Evolutionary conservation across 148 eudicot genomes (phyloP).

Genomic region (Vaccinium myrtillus): DNA sequence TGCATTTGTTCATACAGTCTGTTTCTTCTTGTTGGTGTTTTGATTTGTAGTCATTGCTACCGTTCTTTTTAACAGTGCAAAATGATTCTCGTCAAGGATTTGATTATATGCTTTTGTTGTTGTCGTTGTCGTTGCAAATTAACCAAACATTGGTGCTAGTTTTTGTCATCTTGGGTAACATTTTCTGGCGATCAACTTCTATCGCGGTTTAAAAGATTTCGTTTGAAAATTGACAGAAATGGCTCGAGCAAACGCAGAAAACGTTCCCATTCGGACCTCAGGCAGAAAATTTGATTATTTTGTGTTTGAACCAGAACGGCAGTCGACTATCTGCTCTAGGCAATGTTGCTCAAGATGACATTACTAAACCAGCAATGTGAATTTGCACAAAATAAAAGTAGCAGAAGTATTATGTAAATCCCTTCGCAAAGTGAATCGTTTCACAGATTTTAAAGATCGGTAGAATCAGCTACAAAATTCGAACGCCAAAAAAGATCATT

Average conservation of each 20-base stretch:
- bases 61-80: neutral
- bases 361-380: too few species aligned
- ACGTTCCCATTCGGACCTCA: neutral
- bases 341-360: too few species aligned
- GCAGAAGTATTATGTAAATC: too few species aligned
- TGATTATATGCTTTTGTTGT: neutral
- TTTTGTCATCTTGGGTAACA: neutral
- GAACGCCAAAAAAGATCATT: too few species aligned
- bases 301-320: too few species aligned
- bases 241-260: neutral
- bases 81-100: neutral
- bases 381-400: too few species aligned
- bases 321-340: too few species aligned
- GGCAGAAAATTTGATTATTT: neutral
- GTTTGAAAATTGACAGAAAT: neutral
- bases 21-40: neutral
- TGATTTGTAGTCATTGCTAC: neutral
- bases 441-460: too few species aligned
- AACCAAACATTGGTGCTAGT: neutral
- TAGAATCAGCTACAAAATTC: too few species aligned
- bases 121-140: neutral
- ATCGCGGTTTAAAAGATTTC: neutral
- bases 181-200: neutral
- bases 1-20: neutral
- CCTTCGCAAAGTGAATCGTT: too few species aligned